phyloP scores from a whole-genome alignment of 495 filamentous ascomycete species.

The Tuber brumale region DNA sequence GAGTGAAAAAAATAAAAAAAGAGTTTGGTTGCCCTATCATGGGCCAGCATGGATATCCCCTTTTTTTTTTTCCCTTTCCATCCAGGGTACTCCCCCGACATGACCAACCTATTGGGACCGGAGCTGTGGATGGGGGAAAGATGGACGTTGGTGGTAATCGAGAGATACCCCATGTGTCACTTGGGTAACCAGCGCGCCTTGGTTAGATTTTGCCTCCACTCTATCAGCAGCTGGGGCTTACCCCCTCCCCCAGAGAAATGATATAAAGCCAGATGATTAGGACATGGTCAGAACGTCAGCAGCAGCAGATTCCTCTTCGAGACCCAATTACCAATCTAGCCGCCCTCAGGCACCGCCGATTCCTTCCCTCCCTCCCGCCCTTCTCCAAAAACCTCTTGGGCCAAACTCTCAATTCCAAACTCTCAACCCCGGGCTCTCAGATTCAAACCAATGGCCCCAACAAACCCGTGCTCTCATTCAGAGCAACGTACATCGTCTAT shows the following conservation, averaged over 20 bases:
- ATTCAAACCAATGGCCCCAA: not conserved
- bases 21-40: not conserved
- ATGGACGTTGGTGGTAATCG: not conserved
- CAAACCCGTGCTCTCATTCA: not conserved
- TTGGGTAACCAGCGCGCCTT: not conserved
- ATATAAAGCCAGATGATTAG: conserved; percentile 1
- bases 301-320: not conserved
- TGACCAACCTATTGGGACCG: not conserved
- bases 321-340: not conserved
- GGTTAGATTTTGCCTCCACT: not conserved
- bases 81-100: not conserved
- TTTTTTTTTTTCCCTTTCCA: not conserved
- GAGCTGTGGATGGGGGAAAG: not conserved
- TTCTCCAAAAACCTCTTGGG: not conserved
- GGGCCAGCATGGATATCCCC: not conserved
- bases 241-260: not conserved
- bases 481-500: not conserved
- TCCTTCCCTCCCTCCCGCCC: not conserved
- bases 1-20: not conserved
- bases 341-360: not conserved
- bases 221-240: not conserved
- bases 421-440: not conserved
- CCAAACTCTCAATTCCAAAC: not conserved
- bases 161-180: not conserved
- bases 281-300: not conserved